Base-by-base conservation (phyloP, 1,284 basidiomycete genomes). In the Cryptococcus sp. region DNA sequence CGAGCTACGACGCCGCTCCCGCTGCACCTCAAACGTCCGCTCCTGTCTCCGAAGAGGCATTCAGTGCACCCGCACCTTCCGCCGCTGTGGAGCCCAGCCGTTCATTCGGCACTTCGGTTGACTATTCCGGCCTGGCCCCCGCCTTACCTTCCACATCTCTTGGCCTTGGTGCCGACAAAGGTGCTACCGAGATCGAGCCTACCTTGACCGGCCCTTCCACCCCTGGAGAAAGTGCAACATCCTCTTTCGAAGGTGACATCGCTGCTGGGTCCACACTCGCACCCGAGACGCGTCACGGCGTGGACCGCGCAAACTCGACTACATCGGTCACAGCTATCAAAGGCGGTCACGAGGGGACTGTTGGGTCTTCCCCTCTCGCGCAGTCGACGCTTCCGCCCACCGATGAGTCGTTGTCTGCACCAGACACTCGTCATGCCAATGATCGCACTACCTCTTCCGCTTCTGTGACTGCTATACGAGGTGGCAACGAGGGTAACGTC, bases 261-360 rank as follows among this genome's bases (percentile, higher is more conserved):
- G 50, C 42, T 20, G 42, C 51, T 19, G 48, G 35, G 4, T 27
- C 30, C 1, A 16, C 22, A 15, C 23, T 47, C 7, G 40, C 52
- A 10, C 30, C 47, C 45, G 60, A 61, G 16, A 66, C 66, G 19
- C 48, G 54, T 39, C 62, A 50, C 47, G 66, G 57, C 19, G 63
- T 65, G 22, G 71, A 73, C 20, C 64, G 75, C 11, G 66, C 71
- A 7, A 65, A 59, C 25, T 73, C 70, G 30, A 38, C 65, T 2
- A 68, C 75, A 0, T 70, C 66, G 39, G 66, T 73, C 22, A 78
- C 73, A 19, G 77, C 77, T 8, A 78, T 78, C 57, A 61, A 71
- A 46, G 65, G 66, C 42, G 77, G 77, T 5, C 58, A 65, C 49
- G 66, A 71, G 43, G 77, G 77, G 10, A 53, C 65, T 40, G 55